phyloP scores from a whole-genome alignment of 1,284 basidiomycete species.

The Ustilago lituana region DNA sequence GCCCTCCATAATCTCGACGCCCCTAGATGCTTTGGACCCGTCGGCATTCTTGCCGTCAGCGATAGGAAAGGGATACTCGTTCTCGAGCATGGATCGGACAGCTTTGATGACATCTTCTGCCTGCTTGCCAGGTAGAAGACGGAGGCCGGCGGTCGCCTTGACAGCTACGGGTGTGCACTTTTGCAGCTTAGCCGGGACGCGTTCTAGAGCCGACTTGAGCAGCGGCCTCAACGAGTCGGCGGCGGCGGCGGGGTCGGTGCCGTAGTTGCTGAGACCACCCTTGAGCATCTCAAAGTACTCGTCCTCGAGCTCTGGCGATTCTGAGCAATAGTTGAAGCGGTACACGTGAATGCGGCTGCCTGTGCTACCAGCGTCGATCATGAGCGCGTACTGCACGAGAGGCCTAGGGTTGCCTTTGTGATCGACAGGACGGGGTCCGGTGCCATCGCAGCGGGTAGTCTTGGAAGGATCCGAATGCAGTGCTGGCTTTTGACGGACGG shows the following conservation, averaged over 20 bases:
- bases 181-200: constrained; percentile 78
- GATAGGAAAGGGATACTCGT: constrained; percentile 77
- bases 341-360: constrained; percentile 97
- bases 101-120: constrained; percentile 81
- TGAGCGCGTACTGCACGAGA: constrained; percentile 83
- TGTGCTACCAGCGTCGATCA: constrained; percentile 97
- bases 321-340: constrained; percentile 71
- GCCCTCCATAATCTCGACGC: constrained; percentile 80
- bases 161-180: constrained; percentile 88
- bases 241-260: constrained; percentile 73
- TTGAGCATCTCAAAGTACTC: constrained; percentile 88
- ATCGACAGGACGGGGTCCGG: constrained; percentile 36
- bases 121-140: constrained; percentile 77
- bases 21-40: constrained; percentile 33
- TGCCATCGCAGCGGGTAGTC: constrained; percentile 59
- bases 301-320: constrained; percentile 81
- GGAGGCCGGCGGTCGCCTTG: constrained; percentile 92
- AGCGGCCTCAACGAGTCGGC: constrained; percentile 83
- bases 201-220: constrained; percentile 79
- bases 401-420: constrained; percentile 52
- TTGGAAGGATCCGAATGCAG: constrained; percentile 57
- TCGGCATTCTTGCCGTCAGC: constrained; percentile 53
- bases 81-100: constrained; percentile 76
- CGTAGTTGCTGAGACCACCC: constrained; percentile 82
- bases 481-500: constrained; percentile 42